A percentile compares a stretch with the other conserved stretches of the same genome.
These are phyloP conservation scores for Lasiodiplodia sp. DNA, from an alignment of 2,329 filamentous ascomycete species.

Conservation along the genomic window DNA sequence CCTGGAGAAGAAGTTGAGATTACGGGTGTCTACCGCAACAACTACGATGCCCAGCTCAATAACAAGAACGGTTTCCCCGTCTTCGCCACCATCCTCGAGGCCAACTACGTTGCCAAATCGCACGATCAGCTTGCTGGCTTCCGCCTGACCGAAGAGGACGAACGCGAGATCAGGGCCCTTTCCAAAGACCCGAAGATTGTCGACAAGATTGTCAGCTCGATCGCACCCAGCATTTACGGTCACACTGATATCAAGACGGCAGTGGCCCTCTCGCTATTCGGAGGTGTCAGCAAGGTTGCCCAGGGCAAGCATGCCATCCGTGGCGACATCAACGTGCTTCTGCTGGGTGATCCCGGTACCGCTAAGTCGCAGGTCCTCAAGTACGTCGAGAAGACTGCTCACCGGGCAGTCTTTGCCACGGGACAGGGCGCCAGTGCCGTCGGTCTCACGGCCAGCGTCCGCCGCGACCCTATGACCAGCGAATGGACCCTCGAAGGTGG, in stretches of 20 bases:
- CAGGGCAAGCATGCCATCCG: slow-evolving; percentile 88
- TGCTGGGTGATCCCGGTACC: slow-evolving; percentile 96
- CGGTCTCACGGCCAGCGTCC: slow-evolving; percentile 95
- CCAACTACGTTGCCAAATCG: slow-evolving; percentile 95
- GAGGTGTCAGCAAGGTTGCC: slow-evolving; percentile 90
- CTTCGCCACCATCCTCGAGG: slow-evolving; percentile 96
- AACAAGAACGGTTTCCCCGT: slow-evolving; percentile 99
- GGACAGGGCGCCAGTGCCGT: slow-evolving; percentile 97
- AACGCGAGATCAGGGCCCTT: slow-evolving; percentile 86
- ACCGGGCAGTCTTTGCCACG: slow-evolving; percentile 98
- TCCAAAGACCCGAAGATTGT: slow-evolving; percentile 89
- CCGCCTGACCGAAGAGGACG: slow-evolving; percentile 92
- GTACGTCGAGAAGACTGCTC: slow-evolving; percentile 95
- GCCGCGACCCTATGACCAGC: slow-evolving; percentile 86
- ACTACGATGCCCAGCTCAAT: slow-evolving; percentile 96
- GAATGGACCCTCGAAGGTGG: slow-evolving; percentile 99
- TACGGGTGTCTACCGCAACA: slow-evolving; percentile 96
- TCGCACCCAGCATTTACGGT: slow-evolving; percentile 96
- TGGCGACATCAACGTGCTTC: slow-evolving; percentile 96
- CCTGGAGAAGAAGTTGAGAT: slow-evolving; percentile 98
- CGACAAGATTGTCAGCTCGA: slow-evolving; percentile 90
- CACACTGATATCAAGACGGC: slow-evolving; percentile 98
- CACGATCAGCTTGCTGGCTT: slow-evolving; percentile 98
- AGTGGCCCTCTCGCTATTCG: slow-evolving; percentile 90
- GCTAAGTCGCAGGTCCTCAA: slow-evolving; percentile 97